Conservation (phyloP, 2,329 filamentous ascomycete species). For the Tolypocladium capitatum region DNA sequence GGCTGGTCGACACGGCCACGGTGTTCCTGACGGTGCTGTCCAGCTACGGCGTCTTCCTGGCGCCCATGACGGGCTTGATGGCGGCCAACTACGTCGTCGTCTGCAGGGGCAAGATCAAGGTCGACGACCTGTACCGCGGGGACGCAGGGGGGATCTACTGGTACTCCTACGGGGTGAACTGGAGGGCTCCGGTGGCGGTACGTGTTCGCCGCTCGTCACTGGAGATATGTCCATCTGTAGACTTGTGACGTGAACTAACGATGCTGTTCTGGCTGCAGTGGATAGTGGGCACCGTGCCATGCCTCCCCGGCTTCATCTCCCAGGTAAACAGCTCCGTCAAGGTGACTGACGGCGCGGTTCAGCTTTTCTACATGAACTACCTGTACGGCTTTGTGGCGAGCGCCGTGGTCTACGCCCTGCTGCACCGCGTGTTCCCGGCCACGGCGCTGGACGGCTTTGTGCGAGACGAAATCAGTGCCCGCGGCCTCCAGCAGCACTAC, state of each 20-base stretch:
- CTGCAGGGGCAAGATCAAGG: slow-evolving; percentile 19
- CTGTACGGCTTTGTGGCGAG: slow-evolving; percentile 22
- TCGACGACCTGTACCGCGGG: slow-evolving; percentile 21
- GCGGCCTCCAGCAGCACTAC: slow-evolving; percentile 15
- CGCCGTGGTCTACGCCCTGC: too few species aligned
- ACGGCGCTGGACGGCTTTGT: too few species aligned
- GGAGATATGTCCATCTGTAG: too few species aligned
- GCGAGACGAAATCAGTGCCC: slow-evolving; percentile 8
- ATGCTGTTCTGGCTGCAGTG: slow-evolving; percentile 20
- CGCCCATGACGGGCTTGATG: slow-evolving; percentile 27
- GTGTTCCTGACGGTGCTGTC: slow-evolving; percentile 22
- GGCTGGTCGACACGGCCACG: slow-evolving; percentile 22
- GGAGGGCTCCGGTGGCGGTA: slow-evolving; percentile 25
- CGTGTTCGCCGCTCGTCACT: too few species aligned
- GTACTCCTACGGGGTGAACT: too few species aligned
- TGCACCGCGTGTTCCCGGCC: slow-evolving; percentile 18
- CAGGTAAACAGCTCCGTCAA: slow-evolving; percentile 20
- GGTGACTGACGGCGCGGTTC: slow-evolving; percentile 21
- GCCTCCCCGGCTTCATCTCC: slow-evolving; percentile 28
- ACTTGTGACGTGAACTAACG: too few species aligned
- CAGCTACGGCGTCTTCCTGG: slow-evolving; percentile 23
- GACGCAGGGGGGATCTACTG: slow-evolving; percentile 12
- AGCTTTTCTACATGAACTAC: slow-evolving; percentile 26
- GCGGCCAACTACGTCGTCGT: slow-evolving; percentile 21
- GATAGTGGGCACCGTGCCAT: slow-evolving; percentile 24